Conservation (phyloP, 257 asterid species). For the Rehmannia glutinosa region DNA sequence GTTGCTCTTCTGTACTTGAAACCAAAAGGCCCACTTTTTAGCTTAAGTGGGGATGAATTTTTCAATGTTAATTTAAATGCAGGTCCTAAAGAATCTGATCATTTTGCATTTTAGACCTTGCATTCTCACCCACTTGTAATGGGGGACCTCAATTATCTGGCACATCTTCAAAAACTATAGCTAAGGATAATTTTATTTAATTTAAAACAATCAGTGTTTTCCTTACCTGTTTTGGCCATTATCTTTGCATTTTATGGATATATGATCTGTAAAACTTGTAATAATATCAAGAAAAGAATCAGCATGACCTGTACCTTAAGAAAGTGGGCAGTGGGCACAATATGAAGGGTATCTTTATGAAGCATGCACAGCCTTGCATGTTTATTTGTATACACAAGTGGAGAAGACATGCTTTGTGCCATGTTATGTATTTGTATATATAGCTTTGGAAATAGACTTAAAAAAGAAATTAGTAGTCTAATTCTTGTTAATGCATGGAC, state of each 20-base stretch:
- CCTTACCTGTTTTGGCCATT: conserved; percentile 2
- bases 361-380: conserved; percentile 10
- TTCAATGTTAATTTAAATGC: neutral
- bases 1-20: conserved; percentile 11
- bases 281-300: neutral
- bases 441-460: neutral
- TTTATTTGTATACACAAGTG: neutral
- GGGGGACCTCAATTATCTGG: conserved; percentile 5
- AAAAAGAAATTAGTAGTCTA: too few relatives aligned
- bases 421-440: neutral
- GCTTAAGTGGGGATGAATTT: neutral
- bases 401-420: neutral
- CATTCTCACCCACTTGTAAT: neutral
- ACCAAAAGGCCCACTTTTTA: neutral
- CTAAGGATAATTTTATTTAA: conserved; percentile 1
- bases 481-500: too few relatives aligned
- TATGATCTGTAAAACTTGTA: conserved; percentile 10
- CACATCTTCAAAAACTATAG: neutral
- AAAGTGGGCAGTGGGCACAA: neutral
- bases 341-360: neutral
- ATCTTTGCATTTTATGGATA: neutral
- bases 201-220: too few relatives aligned
- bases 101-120: neutral
- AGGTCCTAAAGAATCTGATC: neutral
- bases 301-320: conserved; percentile 9